phyloP scores from a whole-genome alignment of 2,329 filamentous ascomycete species.

The Tolypocladium tropicale region DNA sequence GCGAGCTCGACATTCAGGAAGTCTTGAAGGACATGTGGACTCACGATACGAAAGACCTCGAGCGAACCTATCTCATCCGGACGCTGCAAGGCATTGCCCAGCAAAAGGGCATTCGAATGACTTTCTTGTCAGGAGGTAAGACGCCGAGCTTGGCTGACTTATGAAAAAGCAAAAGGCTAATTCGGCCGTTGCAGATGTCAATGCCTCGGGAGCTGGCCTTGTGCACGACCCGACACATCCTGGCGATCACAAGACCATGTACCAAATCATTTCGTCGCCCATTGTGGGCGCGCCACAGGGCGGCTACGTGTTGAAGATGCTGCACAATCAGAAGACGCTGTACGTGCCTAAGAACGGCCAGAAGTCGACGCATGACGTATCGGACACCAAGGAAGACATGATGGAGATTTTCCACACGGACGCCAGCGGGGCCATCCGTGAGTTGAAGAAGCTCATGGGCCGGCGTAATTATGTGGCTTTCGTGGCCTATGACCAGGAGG shows the following conservation, averaged over 20 bases:
- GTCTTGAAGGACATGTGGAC: slow-evolving; percentile 97
- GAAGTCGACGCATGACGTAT: slow-evolving; percentile 59
- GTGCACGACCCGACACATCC: slow-evolving; percentile 90
- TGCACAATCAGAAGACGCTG: slow-evolving; percentile 89
- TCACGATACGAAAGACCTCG: slow-evolving; percentile 93
- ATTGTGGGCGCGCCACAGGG: slow-evolving; percentile 84
- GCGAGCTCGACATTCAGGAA: slow-evolving; percentile 88
- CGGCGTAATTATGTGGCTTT: slow-evolving; percentile 86
- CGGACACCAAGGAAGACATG: slow-evolving; percentile 98
- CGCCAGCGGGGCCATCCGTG: slow-evolving; percentile 70
- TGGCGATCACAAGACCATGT: slow-evolving; percentile 97
- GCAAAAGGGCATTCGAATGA: slow-evolving; percentile 93
- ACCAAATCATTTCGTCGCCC: slow-evolving; percentile 87
- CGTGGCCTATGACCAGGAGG: slow-evolving; percentile 87
- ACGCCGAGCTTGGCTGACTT: neutral
- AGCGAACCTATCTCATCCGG: slow-evolving; percentile 90
- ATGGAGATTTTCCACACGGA: slow-evolving; percentile 99
- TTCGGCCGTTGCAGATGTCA: slow-evolving; percentile 50
- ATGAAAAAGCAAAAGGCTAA: neutral
- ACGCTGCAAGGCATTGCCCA: slow-evolving; percentile 92
- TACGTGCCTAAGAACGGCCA: slow-evolving; percentile 87
- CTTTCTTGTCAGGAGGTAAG: slow-evolving; percentile 81
- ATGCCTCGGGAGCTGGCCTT: slow-evolving; percentile 81
- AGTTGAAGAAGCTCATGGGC: slow-evolving; percentile 88
- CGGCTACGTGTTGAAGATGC: slow-evolving; percentile 79